These are phyloP conservation scores for Silene vulgaris DNA, from an alignment of 179 eudicot species.

Conservation along the genomic window DNA sequence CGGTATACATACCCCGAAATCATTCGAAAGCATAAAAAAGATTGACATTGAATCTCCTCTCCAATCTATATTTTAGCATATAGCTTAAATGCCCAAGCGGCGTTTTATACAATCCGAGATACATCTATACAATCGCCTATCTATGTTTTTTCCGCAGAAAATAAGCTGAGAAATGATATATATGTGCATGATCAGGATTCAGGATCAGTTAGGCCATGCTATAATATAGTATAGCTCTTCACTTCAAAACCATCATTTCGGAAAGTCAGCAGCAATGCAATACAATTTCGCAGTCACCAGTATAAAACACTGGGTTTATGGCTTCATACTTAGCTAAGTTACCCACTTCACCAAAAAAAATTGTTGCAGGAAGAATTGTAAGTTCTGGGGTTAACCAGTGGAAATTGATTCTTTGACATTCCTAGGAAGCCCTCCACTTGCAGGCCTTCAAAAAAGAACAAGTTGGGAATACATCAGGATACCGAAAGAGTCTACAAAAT, in stretches of 20 bases:
- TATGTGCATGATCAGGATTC: conserved; percentile 10
- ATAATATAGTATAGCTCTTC: conserved; percentile 2
- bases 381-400: conserved; percentile 21
- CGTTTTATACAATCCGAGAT: conserved; percentile 2
- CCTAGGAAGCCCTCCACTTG: conserved; percentile 64
- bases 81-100: background rate
- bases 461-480: conserved; percentile 6
- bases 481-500: background rate
- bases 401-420: conserved; percentile 35
- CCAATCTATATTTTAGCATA: background rate
- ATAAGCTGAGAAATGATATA: background rate
- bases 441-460: conserved; percentile 50
- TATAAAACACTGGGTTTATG: background rate
- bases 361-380: conserved; percentile 9
- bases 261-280: background rate
- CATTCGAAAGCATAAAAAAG: background rate
- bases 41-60: background rate
- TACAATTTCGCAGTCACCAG: background rate
- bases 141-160: background rate
- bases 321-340: conserved; percentile 1
- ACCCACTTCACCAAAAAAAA: conserved; percentile 7
- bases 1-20: background rate
- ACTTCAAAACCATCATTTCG: conserved; percentile 1
- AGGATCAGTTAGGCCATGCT: background rate
- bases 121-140: background rate